Evolutionary conservation across 2,329 filamentous ascomycete species (phyloP), one percentile per base, ranked within the genome.

Genomic region (Ophiocordyceps unilateralis): DNA sequence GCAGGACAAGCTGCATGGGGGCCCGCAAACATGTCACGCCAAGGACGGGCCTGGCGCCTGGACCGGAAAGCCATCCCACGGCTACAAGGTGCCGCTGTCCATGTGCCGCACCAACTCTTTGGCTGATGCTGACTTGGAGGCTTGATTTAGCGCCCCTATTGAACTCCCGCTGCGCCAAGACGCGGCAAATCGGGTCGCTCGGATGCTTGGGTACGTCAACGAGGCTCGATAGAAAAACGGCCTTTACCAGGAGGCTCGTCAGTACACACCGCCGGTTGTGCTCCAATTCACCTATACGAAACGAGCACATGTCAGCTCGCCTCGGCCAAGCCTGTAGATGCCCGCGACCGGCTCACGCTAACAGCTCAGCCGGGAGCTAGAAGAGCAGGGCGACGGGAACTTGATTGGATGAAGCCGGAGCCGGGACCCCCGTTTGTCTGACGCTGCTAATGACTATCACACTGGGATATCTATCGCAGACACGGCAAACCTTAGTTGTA

Each of bases 161-260:
- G 19, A n/a, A 32, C 19, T 42, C 14, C 20, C 19, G 32, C 32
- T 38, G 41, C 20, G 41, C 41, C 28, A 38, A 38, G 41, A 20
- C 30, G 32, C 41, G 41, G 41, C 23, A 42, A 21, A 26, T 24
- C 41, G 41, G 40, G 26, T 41, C 40, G 17, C 24, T 30, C 40
- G 40, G 40, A 41, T 41, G 24, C 40, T 41, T n/a, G 40, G n/a
- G n/a, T n/a, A n/a, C 39, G 22, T 30, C 28, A 30, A 30, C 5
- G 28, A 30, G 28, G 5, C 28, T 30, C 28, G 28, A 30, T 30
- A 30, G 28, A 30, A 26, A 26, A 26, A 26, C 28, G 28, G 26
- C 9, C 26, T 28, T 28, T 28, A 12, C 28, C 28, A 30, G n/a
- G 28, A 30, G 28, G n/a, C 28, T 30, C n/a, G 12, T 15, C 11